Evolutionary conservation across 768 basidiomycete genomes (phyloP).

Genomic region (Candolleomyces eurysporus): DNA sequence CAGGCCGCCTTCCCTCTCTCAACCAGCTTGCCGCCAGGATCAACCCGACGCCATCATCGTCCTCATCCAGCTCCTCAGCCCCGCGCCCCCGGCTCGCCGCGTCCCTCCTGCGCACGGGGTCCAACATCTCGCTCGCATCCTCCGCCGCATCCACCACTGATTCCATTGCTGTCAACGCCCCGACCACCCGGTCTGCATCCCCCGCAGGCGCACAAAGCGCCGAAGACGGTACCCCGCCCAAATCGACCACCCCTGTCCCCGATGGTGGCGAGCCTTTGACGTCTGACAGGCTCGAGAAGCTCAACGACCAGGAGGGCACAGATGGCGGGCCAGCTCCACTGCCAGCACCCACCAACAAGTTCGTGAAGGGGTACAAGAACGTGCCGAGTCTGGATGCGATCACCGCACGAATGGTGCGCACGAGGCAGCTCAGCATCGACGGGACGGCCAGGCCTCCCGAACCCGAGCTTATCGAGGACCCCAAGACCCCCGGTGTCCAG

Average conservation of each 20-base stretch:
- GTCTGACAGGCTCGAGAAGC: conserved; percentile 61
- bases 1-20: conserved; percentile 63
- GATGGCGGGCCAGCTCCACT: conserved; percentile 2
- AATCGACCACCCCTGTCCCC: conserved; percentile 18
- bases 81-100: conserved; percentile 75
- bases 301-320: conserved; percentile 51
- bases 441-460: conserved; percentile 72
- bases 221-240: conserved; percentile 45
- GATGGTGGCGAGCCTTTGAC: conserved; percentile 57
- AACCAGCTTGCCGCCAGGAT: conserved; percentile 83
- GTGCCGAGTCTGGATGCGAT: conserved; percentile 85
- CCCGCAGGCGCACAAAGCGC: conserved; percentile 45
- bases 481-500: conserved; percentile 72
- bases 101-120: conserved; percentile 60
- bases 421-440: conserved; percentile 60
- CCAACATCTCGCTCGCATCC: conserved; percentile 53
- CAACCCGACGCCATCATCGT: conserved; percentile 21
- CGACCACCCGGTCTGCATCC: conserved; percentile 66
- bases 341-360: conserved; percentile 15
- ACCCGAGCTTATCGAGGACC: conserved; percentile 77
- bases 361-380: conserved; percentile 73
- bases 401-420: conserved; percentile 73
- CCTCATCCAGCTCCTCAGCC: conserved; percentile 25
- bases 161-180: conserved; percentile 64
- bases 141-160: conserved; percentile 55